Percentiles rank a stretch among this genome's conserved stretches.
phyloP scores from a whole-genome alignment of 768 basidiomycete species.

The Tricholoma bakamatsutake region DNA sequence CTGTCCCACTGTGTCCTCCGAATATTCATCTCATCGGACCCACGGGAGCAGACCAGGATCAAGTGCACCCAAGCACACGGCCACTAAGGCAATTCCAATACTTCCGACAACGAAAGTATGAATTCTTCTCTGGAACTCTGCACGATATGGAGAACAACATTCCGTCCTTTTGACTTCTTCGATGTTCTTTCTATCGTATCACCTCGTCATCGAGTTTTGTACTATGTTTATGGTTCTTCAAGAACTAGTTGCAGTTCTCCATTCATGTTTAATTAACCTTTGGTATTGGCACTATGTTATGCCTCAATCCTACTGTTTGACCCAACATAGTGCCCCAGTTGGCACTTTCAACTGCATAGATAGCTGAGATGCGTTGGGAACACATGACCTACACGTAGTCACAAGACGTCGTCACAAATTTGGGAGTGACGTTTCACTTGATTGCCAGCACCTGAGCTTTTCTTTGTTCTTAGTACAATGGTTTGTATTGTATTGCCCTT shows the following conservation, averaged over 20 bases:
- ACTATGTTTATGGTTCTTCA: not conserved
- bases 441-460: conserved; percentile 14
- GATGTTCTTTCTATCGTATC: not conserved
- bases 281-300: not conserved
- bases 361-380: too few species aligned
- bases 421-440: conserved; percentile 19
- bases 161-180: not conserved
- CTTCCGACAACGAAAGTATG: conserved; percentile 5
- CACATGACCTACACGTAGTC: not conserved
- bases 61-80: conserved; percentile 4
- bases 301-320: not conserved
- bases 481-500: conserved; percentile 16
- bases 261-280: not conserved
- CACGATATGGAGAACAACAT: not conserved
- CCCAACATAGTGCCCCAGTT: too few species aligned
- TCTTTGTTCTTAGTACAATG: conserved; percentile 27
- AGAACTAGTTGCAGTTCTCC: not conserved
- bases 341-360: too few species aligned
- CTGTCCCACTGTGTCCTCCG: not conserved
- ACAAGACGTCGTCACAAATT: conserved; percentile 12
- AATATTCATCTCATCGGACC: conserved; percentile 8
- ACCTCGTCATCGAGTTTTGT: not conserved
- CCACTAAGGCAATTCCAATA: conserved; percentile 4
- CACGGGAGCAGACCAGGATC: conserved; percentile 6
- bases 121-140: not conserved